Evolutionary conservation across 2,329 filamentous ascomycete species (phyloP).

Genomic region (Akanthomyces uredinophilus): DNA sequence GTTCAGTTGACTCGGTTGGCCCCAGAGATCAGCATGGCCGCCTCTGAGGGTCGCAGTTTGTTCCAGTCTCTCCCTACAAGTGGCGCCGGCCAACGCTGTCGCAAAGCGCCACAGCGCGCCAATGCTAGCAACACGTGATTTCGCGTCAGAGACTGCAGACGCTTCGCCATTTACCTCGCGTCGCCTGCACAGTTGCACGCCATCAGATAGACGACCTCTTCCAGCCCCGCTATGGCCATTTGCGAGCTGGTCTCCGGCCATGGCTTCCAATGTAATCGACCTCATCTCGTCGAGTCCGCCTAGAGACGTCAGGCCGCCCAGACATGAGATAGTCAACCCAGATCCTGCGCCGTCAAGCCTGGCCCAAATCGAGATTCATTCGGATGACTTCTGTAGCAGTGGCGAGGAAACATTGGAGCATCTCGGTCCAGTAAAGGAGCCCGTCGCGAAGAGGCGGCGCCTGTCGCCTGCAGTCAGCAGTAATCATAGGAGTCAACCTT

Average conservation of each 20-base stretch:
- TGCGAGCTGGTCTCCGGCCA: slow-evolving; percentile 17
- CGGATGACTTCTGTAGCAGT: slow-evolving; percentile 12
- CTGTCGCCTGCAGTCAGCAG: background rate
- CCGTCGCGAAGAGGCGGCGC: background rate
- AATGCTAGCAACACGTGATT: background rate
- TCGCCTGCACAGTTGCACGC: background rate
- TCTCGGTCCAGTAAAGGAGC: background rate
- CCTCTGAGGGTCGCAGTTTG: too few relatives aligned
- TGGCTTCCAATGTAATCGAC: slow-evolving; percentile 32
- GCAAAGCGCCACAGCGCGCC: background rate
- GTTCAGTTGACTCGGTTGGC: background rate
- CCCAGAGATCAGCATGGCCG: too few relatives aligned
- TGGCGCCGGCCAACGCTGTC: background rate
- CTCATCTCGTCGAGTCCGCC: slow-evolving; percentile 34
- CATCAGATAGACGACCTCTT: background rate
- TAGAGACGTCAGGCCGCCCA: background rate
- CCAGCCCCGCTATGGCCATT: background rate
- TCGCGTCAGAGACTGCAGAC: background rate
- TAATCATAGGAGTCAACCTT: background rate
- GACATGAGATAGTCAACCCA: background rate
- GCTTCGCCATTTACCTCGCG: background rate
- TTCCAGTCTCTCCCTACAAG: background rate
- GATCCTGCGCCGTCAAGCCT: background rate
- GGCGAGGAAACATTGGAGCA: background rate
- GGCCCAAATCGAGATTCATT: slow-evolving; percentile 1